Evolutionary conservation across 495 filamentous ascomycete genomes (phyloP), one percentile per base, ranked within the genome.

Genomic region (Hypomontagnella submonticulosa): DNA sequence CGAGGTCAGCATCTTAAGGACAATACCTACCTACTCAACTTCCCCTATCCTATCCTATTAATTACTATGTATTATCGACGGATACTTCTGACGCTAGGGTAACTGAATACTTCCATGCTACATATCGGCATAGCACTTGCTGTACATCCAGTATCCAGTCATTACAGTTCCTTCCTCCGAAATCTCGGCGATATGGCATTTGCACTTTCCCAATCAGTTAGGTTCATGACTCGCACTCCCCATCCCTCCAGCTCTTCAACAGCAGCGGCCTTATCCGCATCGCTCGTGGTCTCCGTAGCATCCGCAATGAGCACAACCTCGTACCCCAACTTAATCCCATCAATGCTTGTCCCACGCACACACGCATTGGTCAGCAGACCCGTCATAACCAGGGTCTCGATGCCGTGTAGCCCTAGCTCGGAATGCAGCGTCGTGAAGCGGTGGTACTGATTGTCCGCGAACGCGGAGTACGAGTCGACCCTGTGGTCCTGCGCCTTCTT

Each of bases 401-500:
- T 72, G 32, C 71, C 44, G 58, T 75, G 71, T 8, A 71, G 6
- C 4, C 36, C 18, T 15, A 75, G 23, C 48, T 75, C 72, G 2
- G 57, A 59, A 33, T 75, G 53, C 15, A 75, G 58, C 13, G 72
- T 75, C 36, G 71, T 75, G 48, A 75, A 75, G 1, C 71, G 63
- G 30, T 71, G 71, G 40, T 75, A 71, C 59, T 75, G 72, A 46
- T 75, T 75, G 42, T 75, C 72, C 1, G 70, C 72, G 34, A 75
- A 75, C 0, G 72, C 72, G 4, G 69, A 72, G 44, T 73, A 73
- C 18, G 69, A 69, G 52, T 73, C 71, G 4, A 73, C 65, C 1
- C 63, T 48, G 60, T 75, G 72, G 48, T 75, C 66, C 41, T 75
- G 72, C 30, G 72, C 72, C 15, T 75, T 75, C 65, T 75, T 73